These are phyloP conservation scores for Tolypocladium endophyticum DNA, from an alignment of 2,329 filamentous ascomycete genomes.

Conservation along the genomic window DNA sequence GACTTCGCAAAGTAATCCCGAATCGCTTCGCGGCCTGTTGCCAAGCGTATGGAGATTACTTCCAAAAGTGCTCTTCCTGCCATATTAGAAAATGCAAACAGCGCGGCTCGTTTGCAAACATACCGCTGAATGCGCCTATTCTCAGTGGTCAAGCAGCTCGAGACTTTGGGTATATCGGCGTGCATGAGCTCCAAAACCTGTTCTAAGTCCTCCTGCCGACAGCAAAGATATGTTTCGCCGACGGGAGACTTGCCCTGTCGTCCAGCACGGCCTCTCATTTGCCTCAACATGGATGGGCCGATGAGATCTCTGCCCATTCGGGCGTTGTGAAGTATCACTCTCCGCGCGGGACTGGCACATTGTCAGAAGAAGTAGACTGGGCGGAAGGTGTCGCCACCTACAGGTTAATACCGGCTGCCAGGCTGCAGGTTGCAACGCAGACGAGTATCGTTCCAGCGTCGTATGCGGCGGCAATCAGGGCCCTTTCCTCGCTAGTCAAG, in stretches of 20 bases:
- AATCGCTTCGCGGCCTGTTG: conserved; percentile 53
- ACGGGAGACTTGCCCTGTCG: conserved; percentile 69
- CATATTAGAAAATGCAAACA: background rate
- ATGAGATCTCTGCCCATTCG: conserved; percentile 68
- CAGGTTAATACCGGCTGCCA: conserved; percentile 76
- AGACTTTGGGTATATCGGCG: conserved; percentile 58
- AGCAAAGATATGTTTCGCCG: conserved; percentile 70
- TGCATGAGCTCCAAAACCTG: conserved; percentile 61
- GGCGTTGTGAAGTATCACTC: conserved; percentile 66
- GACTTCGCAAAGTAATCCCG: conserved; percentile 60
- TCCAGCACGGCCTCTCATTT: conserved; percentile 71
- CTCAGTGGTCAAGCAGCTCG: conserved; percentile 58
- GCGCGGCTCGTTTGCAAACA: background rate
- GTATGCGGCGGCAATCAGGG: conserved; percentile 60
- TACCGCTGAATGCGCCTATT: conserved; percentile 58
- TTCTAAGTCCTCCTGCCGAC: conserved; percentile 56
- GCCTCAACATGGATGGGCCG: conserved; percentile 68
- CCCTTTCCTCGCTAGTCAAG: conserved; percentile 65
- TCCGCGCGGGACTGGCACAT: conserved; percentile 41
- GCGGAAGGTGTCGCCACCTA: conserved; percentile 10
- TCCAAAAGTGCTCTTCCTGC: conserved; percentile 54
- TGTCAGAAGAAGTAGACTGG: conserved; percentile 4
- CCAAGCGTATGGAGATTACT: conserved; percentile 56
- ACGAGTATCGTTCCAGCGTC: conserved; percentile 58
- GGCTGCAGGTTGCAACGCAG: conserved; percentile 66